Evolutionary conservation across 306 rosid genomes (phyloP), one percentile per base, ranked within the genome.

Genomic region (Citrullus amarus): DNA sequence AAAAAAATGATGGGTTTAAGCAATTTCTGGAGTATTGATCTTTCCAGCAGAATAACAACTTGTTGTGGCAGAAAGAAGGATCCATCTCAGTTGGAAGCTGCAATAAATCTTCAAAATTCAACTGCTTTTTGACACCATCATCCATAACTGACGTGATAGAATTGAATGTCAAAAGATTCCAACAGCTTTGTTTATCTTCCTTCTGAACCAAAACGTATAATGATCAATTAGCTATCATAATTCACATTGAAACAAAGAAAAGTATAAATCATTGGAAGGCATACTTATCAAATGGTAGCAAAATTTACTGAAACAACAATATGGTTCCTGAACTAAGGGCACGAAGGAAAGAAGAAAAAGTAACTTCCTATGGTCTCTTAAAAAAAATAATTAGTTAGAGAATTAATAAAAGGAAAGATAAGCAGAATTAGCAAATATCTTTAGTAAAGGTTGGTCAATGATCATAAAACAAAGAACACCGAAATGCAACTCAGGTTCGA

Each of bases 41-140:
- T 84, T 76, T 81, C 98, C 98, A 94, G 82, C 89, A 86, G 82
- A 83, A 80, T 67, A 76, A 80, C 79, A 92, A 83, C 82, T 82
- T 83, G 61, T 82, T 85, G 75, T 89, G 92, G 85, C 96, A 92
- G 78, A 87, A 86, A 79, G 86, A 79, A 72, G 97, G 85, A 78
- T 85, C 81, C 97, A 94, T 84, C 68, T 90, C 91, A 82, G 84
- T 46, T 59, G 96, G 98, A 71, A 90, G 89, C 39, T 63, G 87
- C 81, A 94, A 88, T 78, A 94, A 83, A 87, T 95, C 96, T 34
- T 86, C 96, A 73, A 86, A 84, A 84, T 84, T 92, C 79, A 95
- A 86, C 89, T 92, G 97, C 83, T 92, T 92, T 80, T 69, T 82
- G 71, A 81, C 88, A 80, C 98, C 97, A 44, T 59, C 84, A 67